A percentile compares a stretch with the other conserved stretches of the same genome.
Evolutionary conservation across 192 early-diverging fungal genomes (phyloP).

Genomic region (Chytriomyces confervae): DNA sequence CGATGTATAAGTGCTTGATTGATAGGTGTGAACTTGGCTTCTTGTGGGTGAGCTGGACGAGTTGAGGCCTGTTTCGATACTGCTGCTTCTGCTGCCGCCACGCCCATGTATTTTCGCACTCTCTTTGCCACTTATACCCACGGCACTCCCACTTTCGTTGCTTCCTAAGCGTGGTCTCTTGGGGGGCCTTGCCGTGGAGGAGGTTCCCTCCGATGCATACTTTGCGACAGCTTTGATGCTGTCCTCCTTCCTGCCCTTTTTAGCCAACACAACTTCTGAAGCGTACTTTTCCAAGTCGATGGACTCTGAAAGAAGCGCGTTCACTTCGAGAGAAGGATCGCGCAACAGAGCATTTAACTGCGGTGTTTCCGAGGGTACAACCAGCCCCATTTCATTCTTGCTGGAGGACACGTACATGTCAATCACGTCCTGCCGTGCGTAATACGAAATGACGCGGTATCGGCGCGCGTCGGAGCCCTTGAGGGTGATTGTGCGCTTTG

Average conservation of each 20-base stretch:
- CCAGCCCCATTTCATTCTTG: not conserved
- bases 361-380: constrained; percentile 8
- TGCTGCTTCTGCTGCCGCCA: constrained; percentile 2
- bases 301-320: constrained; percentile 20
- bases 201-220: not conserved
- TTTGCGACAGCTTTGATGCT: constrained; percentile 24
- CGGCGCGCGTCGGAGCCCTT: constrained; percentile 12
- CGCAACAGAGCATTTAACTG: not conserved
- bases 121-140: not conserved
- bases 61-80: no score
- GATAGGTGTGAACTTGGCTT: no score
- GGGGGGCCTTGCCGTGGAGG: no score
- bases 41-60: no score
- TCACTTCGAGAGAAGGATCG: constrained; percentile 17
- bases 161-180: no score
- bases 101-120: not conserved
- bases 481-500: constrained; percentile 31
- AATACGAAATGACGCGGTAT: constrained; percentile 28
- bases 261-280: constrained; percentile 22
- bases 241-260: constrained; percentile 26
- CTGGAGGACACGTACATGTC: constrained; percentile 9
- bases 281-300: constrained; percentile 34
- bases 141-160: not conserved
- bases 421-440: constrained; percentile 31
- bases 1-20: no score